Base-by-base conservation (phyloP, 2,329 filamentous ascomycete species). In the Thielaviopsis populi region DNA sequence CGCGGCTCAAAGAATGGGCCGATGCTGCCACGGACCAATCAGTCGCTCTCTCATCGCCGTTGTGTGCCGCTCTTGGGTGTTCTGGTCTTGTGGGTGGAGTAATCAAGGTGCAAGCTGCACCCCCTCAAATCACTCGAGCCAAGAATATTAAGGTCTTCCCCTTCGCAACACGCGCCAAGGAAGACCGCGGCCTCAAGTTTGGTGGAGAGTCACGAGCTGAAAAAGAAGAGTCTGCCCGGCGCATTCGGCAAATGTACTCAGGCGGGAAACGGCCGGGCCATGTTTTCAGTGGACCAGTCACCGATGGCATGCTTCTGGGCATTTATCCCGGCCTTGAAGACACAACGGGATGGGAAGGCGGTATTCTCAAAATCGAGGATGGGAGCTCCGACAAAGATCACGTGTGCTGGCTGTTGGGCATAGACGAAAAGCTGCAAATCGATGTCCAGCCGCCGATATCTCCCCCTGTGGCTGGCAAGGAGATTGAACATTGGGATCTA, bases 191-290 rank as follows among this genome's bases (percentile, higher is more conserved):
- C 0, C 78, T 96, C 24, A 90, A 85, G 69, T 95, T 97, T 71
- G 92, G 92, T 3, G 89, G 91, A 15, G 90, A 96, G 69, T 88
- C 89, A 0, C 89, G 89, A 69, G 82, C 87, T 5, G 89, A 94
- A 68, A 85, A 86, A 62, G 89, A 95, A 70, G 89, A 91, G 68
- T 84, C 85, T 2, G 78, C 83, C 15, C 86, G 87, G 70, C 83
- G 83, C 53, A 84, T 96, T 67, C 83, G 83, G 67, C 80, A 85
- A 11, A 81, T 89, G 2, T 94, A 94, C 69, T 82, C 83, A 22
- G 84, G 87, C 1, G 61, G 61, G 5, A 66, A 66, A 22, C 61
- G 61, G 40, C 41, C 61, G 2, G 64, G 64, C 3, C 61, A 61
- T n/a, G 73, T 97, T 19, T 76, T 97, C 1, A 83, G 88, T 63